These are phyloP conservation scores for Chaetomium globosum DNA, from an alignment of 2,329 filamentous ascomycete genomes.

Conservation along the genomic window DNA sequence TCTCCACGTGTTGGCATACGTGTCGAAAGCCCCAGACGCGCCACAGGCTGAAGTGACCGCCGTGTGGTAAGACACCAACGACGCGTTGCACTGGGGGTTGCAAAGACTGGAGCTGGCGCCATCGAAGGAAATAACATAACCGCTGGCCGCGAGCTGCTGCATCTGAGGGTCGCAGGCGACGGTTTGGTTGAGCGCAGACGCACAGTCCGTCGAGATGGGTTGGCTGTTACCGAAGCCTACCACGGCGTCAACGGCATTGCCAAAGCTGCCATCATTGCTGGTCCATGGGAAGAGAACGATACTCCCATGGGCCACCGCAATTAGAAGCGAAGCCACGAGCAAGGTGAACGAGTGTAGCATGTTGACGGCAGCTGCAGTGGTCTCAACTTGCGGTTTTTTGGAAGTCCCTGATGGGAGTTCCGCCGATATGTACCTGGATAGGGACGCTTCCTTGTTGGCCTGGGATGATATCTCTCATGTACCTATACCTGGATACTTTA, in stretches of 20 bases:
- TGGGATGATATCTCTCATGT: neutral
- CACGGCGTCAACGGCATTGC: conserved; percentile 15
- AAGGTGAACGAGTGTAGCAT: conserved; percentile 9
- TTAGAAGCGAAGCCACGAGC: neutral
- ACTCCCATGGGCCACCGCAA: neutral
- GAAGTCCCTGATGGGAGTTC: neutral
- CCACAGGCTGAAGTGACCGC: conserved; percentile 15
- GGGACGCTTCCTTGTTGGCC: neutral
- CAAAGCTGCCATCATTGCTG: conserved; percentile 16
- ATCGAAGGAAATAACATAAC: conserved; percentile 9
- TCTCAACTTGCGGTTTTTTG: neutral
- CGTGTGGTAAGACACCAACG: conserved; percentile 5
- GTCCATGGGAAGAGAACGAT: conserved; percentile 20
- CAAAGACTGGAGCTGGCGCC: conserved; percentile 2
- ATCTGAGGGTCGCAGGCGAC: conserved; percentile 16
- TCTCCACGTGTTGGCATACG: conserved; percentile 18
- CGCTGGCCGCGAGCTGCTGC: conserved; percentile 16
- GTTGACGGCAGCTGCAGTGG: conserved; percentile 6
- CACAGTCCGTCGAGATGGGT: conserved; percentile 10
- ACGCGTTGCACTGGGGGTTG: conserved; percentile 5
- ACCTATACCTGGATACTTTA: conserved; percentile 7
- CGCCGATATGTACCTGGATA: conserved; percentile 10
- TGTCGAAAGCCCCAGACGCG: conserved; percentile 11
- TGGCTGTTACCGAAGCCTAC: conserved; percentile 12
- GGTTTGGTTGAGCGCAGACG: conserved; percentile 13